These are phyloP conservation scores for Pythium phragmitis DNA, from an alignment of 352 stramenopile genomes.

Conservation along the genomic window DNA sequence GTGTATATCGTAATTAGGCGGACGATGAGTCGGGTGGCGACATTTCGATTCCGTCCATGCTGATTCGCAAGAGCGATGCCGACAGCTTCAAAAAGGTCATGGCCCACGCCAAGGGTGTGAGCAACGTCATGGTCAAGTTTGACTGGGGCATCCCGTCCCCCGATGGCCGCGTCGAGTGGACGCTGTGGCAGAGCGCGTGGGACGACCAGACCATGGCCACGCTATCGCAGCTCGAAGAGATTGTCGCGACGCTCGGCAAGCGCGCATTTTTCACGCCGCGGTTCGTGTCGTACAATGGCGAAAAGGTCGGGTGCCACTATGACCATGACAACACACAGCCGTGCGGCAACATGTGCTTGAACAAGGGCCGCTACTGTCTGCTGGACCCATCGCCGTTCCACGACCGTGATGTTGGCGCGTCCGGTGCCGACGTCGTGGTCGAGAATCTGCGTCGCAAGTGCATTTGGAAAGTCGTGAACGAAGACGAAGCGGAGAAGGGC, in stretches of 20 bases:
- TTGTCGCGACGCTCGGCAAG: conserved; percentile 84
- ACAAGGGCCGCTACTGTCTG: conserved; percentile 96
- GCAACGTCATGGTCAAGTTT: conserved; percentile 94
- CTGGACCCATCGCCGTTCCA: conserved; percentile 94
- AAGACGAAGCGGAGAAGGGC: conserved; percentile 69
- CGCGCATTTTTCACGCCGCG: conserved; percentile 95
- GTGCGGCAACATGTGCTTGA: conserved; percentile 97
- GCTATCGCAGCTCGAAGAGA: conserved; percentile 81
- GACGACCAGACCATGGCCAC: conserved; percentile 83
- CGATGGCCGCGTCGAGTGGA: conserved; percentile 96
- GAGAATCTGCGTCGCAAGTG: conserved; percentile 94
- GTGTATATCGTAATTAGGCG: conserved; percentile 45
- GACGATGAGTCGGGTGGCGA: conserved; percentile 96
- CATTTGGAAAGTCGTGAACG: conserved; percentile 91
- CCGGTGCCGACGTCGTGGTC: conserved; percentile 93
- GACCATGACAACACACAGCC: conserved; percentile 62
- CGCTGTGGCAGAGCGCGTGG: conserved; percentile 94
- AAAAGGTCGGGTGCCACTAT: conserved; percentile 89
- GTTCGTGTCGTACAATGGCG: conserved; percentile 96
- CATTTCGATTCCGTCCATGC: conserved; percentile 96
- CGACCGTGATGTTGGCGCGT: conserved; percentile 90
- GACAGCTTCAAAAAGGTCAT: conserved; percentile 92
- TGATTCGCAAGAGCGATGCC: conserved; percentile 95
- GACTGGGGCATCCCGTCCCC: conserved; percentile 93
- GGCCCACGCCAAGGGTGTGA: conserved; percentile 77